These are phyloP conservation scores for Nidula niveotomentosa DNA, from an alignment of 1,284 basidiomycete genomes.

Conservation along the genomic window DNA sequence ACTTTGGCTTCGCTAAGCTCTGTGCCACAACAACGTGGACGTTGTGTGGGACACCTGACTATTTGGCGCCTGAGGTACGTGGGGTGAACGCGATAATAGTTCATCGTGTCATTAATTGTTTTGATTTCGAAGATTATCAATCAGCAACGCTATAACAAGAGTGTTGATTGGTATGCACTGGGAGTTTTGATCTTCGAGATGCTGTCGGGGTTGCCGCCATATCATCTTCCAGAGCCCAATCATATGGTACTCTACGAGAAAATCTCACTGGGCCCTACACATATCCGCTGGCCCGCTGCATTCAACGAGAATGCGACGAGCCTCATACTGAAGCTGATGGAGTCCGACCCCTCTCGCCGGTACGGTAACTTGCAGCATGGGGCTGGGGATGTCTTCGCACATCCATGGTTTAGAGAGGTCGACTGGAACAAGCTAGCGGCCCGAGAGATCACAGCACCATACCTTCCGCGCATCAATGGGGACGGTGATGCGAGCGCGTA, in stretches of 20 bases:
- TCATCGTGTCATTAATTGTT: not conserved
- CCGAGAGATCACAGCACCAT: conserved; percentile 95
- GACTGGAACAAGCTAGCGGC: conserved; percentile 88
- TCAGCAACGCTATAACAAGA: conserved; percentile 95
- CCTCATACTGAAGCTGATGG: conserved; percentile 89
- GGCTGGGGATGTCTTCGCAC: conserved; percentile 94
- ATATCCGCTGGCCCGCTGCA: conserved; percentile 82
- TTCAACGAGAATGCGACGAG: conserved; percentile 87
- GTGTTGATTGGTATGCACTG: conserved; percentile 98
- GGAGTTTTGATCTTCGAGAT: conserved; percentile 98
- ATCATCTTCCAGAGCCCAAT: conserved; percentile 66
- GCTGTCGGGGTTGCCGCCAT: conserved; percentile 86
- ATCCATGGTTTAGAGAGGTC: conserved; percentile 97
- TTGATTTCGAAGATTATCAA: conserved; percentile 63
- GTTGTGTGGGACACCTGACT: conserved; percentile 97
- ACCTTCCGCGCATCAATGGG: conserved; percentile 83
- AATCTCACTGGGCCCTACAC: conserved; percentile 74
- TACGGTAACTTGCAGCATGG: conserved; percentile 93
- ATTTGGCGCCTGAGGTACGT: conserved; percentile 85
- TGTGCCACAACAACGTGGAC: conserved; percentile 96
- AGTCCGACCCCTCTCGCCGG: conserved; percentile 87
- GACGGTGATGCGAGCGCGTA: conserved; percentile 93
- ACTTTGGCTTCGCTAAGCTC: conserved; percentile 97
- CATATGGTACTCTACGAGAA: conserved; percentile 77
- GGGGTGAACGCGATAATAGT: not conserved